Percentiles rank a stretch among this genome's conserved stretches.
Conservation (phyloP, 2,329 filamentous ascomycete species). For the Arthroderma sp. region DNA sequence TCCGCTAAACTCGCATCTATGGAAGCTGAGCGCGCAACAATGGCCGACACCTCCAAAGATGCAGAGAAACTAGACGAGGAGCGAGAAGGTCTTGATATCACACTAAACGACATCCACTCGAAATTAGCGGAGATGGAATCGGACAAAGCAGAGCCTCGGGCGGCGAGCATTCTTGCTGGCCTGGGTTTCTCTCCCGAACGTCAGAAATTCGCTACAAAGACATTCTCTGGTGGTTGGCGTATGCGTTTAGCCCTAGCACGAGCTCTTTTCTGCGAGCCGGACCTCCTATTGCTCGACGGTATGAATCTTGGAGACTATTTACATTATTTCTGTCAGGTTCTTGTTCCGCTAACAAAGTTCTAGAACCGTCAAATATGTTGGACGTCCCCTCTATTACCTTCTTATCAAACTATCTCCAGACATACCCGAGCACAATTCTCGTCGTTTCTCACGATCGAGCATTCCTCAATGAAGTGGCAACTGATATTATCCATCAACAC, state of each 20-base stretch:
- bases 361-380: conserved; percentile 99
- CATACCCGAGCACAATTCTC: conserved; percentile 84
- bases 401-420: conserved; percentile 86
- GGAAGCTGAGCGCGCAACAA: conserved; percentile 59
- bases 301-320: conserved; percentile 7
- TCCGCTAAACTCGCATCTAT: conserved; percentile 59
- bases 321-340: neutral
- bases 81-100: conserved; percentile 78
- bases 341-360: conserved; percentile 11
- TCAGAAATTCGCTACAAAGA: conserved; percentile 87
- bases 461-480: conserved; percentile 98
- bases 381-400: conserved; percentile 99
- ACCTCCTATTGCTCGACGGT: conserved; percentile 79
- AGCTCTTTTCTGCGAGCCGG: conserved; percentile 95
- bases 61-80: conserved; percentile 74
- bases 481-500: conserved; percentile 97
- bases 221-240: conserved; percentile 98
- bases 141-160: conserved; percentile 90
- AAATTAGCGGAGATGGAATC: conserved; percentile 98
- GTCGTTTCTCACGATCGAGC: conserved; percentile 98
- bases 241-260: conserved; percentile 92
- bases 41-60: conserved; percentile 88
- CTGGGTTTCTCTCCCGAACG: conserved; percentile 89
- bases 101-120: conserved; percentile 75
- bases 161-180: conserved; percentile 90